A percentile compares a stretch with the other conserved stretches of the same genome.
Evolutionary conservation across 305 asterid genomes (phyloP).

Genomic region (Nicotiana rustica): DNA sequence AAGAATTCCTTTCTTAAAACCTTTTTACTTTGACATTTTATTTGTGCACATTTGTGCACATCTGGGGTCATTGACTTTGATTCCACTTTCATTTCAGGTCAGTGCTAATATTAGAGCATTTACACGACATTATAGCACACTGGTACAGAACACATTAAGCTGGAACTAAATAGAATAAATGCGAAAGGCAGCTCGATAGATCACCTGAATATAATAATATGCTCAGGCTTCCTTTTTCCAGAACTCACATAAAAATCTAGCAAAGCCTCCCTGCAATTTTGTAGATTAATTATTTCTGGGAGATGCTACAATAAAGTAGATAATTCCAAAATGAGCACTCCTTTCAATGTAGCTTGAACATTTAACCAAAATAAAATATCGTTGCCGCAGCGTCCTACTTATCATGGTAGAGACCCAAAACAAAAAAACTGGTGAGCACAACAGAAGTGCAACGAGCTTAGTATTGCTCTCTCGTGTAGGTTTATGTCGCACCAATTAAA

Average conservation of each 20-base stretch:
- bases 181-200: not conserved
- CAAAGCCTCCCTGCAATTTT: conserved; percentile 45
- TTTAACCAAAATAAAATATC: not conserved
- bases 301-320: not conserved
- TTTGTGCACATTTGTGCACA: not conserved
- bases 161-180: conserved; percentile 3
- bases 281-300: not conserved
- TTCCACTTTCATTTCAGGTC: not conserved
- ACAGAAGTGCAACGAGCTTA: not conserved
- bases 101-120: not conserved
- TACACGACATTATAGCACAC: not conserved
- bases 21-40: not conserved
- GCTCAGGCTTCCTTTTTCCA: conserved; percentile 56
- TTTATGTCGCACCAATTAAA: not conserved
- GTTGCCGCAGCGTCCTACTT: not conserved
- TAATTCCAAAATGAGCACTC: not conserved
- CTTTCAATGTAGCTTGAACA: not conserved
- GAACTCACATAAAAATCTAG: conserved; percentile 52
- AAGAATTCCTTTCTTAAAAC: not conserved
- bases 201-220: conserved; percentile 52
- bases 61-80: not conserved
- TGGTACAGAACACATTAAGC: not conserved
- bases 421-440: not conserved
- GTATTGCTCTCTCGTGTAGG: not conserved
- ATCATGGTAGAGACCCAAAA: not conserved